A percentile compares a stretch with the other conserved stretches of the same genome.
These are phyloP conservation scores for Elsinoe fawcettii DNA, from an alignment of 2,329 filamentous ascomycete species.

Conservation along the genomic window DNA sequence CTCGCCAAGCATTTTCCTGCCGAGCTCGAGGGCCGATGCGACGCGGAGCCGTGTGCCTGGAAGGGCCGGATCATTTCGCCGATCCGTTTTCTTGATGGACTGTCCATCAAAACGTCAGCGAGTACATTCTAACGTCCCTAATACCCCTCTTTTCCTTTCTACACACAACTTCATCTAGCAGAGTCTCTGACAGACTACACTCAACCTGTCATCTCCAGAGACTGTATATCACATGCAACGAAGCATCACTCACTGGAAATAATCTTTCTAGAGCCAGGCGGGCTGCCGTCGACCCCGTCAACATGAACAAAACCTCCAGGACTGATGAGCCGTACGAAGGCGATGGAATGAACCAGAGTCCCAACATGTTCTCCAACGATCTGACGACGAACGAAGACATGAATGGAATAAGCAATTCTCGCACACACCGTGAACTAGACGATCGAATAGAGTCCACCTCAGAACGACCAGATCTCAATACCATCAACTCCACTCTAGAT, in stretches of 20 bases:
- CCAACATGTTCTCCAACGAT: slow-evolving; percentile 50
- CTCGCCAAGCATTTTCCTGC: background rate
- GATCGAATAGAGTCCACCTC: slow-evolving; percentile 27
- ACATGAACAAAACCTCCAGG: slow-evolving; percentile 59
- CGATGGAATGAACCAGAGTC: slow-evolving; percentile 54
- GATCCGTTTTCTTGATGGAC: background rate
- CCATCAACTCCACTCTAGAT: slow-evolving; percentile 17
- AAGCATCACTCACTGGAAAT: background rate
- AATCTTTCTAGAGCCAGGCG: background rate
- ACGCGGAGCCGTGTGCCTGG: background rate
- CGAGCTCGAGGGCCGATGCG: background rate
- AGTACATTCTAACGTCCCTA: background rate
- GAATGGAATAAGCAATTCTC: slow-evolving; percentile 52
- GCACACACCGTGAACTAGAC: slow-evolving; percentile 40
- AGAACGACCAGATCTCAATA: slow-evolving; percentile 24
- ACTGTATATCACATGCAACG: background rate
- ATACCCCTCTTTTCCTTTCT: background rate
- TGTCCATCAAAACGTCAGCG: background rate
- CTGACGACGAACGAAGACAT: slow-evolving; percentile 55
- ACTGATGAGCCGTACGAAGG: slow-evolving; percentile 47
- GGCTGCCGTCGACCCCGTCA: background rate
- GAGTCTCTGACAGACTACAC: background rate
- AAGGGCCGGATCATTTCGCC: too few species aligned
- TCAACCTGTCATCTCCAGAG: background rate
- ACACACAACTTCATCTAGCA: background rate